Evolutionary conservation across 1,284 basidiomycete genomes (phyloP), one percentile per base, ranked within the genome.

Genomic region (Boletus sp.): DNA sequence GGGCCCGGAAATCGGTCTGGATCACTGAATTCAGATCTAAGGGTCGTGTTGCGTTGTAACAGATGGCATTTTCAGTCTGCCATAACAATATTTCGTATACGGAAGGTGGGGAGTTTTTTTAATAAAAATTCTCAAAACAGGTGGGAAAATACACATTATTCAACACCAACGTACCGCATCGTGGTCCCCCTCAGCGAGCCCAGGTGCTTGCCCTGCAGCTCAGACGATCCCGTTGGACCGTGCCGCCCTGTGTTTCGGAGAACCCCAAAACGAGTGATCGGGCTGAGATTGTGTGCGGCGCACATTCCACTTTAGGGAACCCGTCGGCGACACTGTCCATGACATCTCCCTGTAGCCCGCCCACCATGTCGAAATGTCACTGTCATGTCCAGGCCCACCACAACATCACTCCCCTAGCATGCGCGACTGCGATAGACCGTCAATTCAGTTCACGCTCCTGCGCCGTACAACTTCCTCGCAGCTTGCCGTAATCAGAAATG

Each of bases 1-100:
- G 73, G 75, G 68, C 72, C 63, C 71, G 69, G 69, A 68, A 73
- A 76, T 76, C 73, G 75, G 76, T 64, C 69, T 75, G 69, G 71
- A 80, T 78, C 75, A 76, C 73, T 72, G 72, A 77, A 75, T 70
- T 74, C 71, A 80, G 78, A 81, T 81, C 77, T 80, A 78, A 71
- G 69, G 69, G 67, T 69, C 62, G 65, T 56, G 64, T 60, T 67
- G 64, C 60, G 62, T 62, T 65, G 63, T 68, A 68, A 68, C 67
- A 64, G 61, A 64, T 64, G 62, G 65, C 67, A 69, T 65, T 68
- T 68, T 56, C 62, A 63, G 60, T 66, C 64, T 69, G 64, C 67
- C 64, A 65, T 65, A 65, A 69, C 51, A 62, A 68, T 68, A 60
- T 60, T 65, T 69, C 66, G 60, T 68, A 68, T 69, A 64, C 54